Evolutionary conservation across 371 early-diverging fungal species (phyloP), one percentile per base, ranked within the genome.

Genomic region (Umbelopsis sp.): DNA sequence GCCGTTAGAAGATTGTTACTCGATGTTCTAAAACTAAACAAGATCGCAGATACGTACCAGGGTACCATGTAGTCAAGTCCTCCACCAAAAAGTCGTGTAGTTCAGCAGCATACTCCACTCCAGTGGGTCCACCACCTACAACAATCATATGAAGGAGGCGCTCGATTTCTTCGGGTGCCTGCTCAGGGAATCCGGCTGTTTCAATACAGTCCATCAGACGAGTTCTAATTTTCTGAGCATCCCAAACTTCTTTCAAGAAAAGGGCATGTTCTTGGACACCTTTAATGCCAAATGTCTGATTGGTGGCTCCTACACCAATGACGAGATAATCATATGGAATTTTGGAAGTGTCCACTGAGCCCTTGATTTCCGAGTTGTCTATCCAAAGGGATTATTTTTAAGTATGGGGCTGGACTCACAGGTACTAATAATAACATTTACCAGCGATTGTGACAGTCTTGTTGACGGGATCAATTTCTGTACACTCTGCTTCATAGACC

Each of bases 121-220:
- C 98, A 0, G 98, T 96, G 9, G 98, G 97, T 7, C 98, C 98
- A 53, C 97, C 98, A 45, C 98, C 98, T 5, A 96, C 96, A 14
- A 97, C 96, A 1, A 95, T 95, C 92, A 97, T 93, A 76, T 94
- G 92, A 72, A 97, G 79, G 63, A 96, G 74, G 18, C 96, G 87
- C 12, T 93, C 86, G 52, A 89, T 80, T 75, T 96, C 94, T 45
- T 92, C 90, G 22, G 90, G 73, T 0, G 86, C 67, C 75, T 94
- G 92, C 14, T 87, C 87, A 44, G 90, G 92, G 73, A 94, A 93
- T 7, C 92, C 87, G 10, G 97, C 97, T 10, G 93, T 90, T 77
- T 97, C 98, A 69, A 97, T 83, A 69, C 92, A 92, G 75, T 94
- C 93, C 91, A 94, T 93, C 50, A 97, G 76, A 37, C 89, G 86